Conservation (phyloP, 352 stramenopile species). For the Globisporangium splendens region DNA sequence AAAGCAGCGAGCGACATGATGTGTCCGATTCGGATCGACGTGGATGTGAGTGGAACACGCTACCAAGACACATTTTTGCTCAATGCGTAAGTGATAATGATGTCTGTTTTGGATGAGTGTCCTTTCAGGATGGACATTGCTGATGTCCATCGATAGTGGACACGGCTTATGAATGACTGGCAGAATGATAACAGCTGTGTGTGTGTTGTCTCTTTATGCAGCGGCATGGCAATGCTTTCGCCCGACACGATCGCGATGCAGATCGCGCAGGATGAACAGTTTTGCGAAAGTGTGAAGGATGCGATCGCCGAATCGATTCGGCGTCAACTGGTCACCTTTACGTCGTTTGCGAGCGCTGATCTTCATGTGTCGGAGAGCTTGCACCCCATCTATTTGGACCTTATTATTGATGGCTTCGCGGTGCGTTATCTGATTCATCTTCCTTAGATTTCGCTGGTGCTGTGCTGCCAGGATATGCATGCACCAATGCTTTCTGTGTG, state of each 20-base stretch:
- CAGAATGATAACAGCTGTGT: too few species aligned
- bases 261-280: slow-evolving; percentile 60
- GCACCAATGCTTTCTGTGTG: too few species aligned
- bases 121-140: neutral
- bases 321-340: slow-evolving; percentile 62
- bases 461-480: too few species aligned
- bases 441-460: neutral
- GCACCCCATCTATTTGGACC: slow-evolving; percentile 68
- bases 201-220: slow-evolving; percentile 4
- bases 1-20: slow-evolving; percentile 37
- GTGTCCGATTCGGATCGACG: slow-evolving; percentile 71
- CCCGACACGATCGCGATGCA: slow-evolving; percentile 52
- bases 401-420: slow-evolving; percentile 61
- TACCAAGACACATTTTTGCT: slow-evolving; percentile 79
- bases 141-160: neutral
- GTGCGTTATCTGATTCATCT: slow-evolving; percentile 21
- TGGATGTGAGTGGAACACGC: slow-evolving; percentile 67
- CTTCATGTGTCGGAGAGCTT: slow-evolving; percentile 21
- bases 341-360: slow-evolving; percentile 30
- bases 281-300: slow-evolving; percentile 46
- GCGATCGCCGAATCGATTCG: slow-evolving; percentile 71
- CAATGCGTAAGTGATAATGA: slow-evolving; percentile 36
- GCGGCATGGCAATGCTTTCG: slow-evolving; percentile 24
- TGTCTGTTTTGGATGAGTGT: neutral
- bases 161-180: neutral